Evolutionary conservation across 176 grass and related monocot genomes (phyloP).

Genomic region (Paspalum notatum): DNA sequence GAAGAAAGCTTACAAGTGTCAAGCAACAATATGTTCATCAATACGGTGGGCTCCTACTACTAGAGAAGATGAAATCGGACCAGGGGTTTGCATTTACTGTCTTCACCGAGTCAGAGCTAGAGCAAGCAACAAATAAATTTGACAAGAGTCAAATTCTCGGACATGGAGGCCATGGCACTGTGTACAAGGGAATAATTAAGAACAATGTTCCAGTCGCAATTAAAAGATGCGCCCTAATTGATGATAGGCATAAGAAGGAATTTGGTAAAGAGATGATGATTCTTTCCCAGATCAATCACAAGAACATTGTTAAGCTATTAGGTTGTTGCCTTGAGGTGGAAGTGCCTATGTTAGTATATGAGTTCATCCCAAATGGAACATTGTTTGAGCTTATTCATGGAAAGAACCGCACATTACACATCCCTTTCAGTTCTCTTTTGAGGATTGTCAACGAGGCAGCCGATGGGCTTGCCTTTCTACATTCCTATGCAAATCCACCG

Average conservation of each 20-base stretch:
- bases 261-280: conserved; percentile 29
- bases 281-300: conserved; percentile 17
- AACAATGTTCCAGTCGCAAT: not conserved
- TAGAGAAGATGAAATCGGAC: conserved; percentile 26
- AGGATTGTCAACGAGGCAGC: conserved; percentile 25
- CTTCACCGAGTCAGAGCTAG: not conserved
- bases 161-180: conserved; percentile 7
- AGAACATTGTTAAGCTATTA: conserved; percentile 15
- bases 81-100: conserved; percentile 8
- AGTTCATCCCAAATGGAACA: conserved; percentile 12
- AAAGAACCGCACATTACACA: not conserved
- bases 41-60: not conserved
- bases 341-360: too few species aligned
- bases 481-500: too few species aligned
- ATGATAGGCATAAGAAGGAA: conserved; percentile 16
- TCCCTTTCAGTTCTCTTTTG: conserved; percentile 9
- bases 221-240: conserved; percentile 14
- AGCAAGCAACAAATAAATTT: conserved; percentile 13
- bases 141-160: conserved; percentile 15
- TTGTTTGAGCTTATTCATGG: conserved; percentile 14
- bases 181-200: conserved; percentile 5
- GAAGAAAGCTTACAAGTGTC: not conserved
- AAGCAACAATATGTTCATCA: conserved; percentile 10
- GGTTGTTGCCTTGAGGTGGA: conserved; percentile 23
- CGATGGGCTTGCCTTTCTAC: conserved; percentile 17